Percentiles rank a stretch among this genome's conserved stretches.
Evolutionary conservation across 768 basidiomycete species (phyloP).

Genomic region (Nidularia sp.): DNA sequence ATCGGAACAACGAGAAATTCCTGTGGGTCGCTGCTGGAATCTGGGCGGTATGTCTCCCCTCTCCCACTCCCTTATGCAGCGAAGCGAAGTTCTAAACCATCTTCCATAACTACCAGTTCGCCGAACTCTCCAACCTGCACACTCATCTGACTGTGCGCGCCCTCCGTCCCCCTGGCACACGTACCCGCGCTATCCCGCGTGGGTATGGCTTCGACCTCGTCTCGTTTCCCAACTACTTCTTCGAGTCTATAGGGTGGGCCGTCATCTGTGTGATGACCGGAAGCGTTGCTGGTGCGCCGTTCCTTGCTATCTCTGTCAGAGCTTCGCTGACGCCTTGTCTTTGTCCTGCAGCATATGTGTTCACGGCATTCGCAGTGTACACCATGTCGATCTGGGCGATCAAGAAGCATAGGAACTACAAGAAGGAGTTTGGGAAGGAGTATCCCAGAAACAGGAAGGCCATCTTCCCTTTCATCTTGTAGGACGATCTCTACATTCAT

Average conservation of each 20-base stretch:
- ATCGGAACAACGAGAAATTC: constrained; percentile 63
- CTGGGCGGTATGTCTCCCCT: constrained; percentile 63
- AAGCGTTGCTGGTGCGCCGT: constrained; percentile 63
- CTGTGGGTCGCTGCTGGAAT: constrained; percentile 61
- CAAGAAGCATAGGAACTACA: constrained; percentile 88
- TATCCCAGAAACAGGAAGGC: constrained; percentile 75
- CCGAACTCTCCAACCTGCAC: constrained; percentile 79
- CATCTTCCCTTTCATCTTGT: constrained; percentile 74
- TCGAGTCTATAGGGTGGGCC: constrained; percentile 78
- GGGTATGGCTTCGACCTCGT: constrained; percentile 91
- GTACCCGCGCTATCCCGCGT: constrained; percentile 79
- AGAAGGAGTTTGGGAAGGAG: constrained; percentile 88
- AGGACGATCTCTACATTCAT: constrained; percentile 5
- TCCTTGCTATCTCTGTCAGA: neutral
- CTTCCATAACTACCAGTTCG: constrained; percentile 47
- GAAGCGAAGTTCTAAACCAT: neutral
- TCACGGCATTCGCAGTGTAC: constrained; percentile 52
- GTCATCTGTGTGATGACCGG: constrained; percentile 73
- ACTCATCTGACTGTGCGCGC: constrained; percentile 80
- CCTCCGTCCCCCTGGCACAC: constrained; percentile 78
- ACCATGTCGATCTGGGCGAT: constrained; percentile 87
- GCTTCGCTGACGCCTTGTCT: neutral
- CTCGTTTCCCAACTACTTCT: constrained; percentile 92
- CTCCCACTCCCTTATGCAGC: neutral
- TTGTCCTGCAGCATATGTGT: constrained; percentile 47